Evolutionary conservation across 441 rosid genomes (phyloP).

Genomic region (Kokia cookei): DNA sequence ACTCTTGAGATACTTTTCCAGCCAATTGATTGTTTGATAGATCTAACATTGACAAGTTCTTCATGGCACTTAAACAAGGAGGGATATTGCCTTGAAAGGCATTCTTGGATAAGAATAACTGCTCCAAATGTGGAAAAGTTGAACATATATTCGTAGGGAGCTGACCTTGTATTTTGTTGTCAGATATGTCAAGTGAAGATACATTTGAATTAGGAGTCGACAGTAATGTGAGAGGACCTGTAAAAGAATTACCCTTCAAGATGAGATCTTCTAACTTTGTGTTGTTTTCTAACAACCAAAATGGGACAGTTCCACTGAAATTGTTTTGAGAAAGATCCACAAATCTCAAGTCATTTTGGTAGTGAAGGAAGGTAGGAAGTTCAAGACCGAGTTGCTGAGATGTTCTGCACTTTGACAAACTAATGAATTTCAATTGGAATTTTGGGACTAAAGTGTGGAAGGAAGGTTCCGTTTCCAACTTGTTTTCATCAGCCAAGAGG

Average conservation of each 20-base stretch:
- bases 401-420: background rate
- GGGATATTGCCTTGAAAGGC: constrained; percentile 15
- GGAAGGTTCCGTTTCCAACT: background rate
- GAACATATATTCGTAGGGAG: background rate
- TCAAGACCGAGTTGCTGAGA: background rate
- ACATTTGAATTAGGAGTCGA: background rate
- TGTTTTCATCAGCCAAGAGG: background rate
- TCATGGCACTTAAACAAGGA: no score
- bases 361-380: constrained; percentile 6
- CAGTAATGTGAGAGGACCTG: constrained; percentile 8
- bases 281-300: constrained; percentile 24
- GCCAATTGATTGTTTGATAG: no score
- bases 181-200: no score
- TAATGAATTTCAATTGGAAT: background rate
- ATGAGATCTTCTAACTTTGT: background rate
- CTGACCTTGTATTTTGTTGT: no score
- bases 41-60: no score
- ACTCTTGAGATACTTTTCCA: no score
- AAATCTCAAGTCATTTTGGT: constrained; percentile 5
- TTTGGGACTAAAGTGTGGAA: background rate
- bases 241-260: constrained; percentile 11
- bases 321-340: constrained; percentile 14
- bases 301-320: constrained; percentile 7
- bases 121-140: background rate
- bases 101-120: constrained; percentile 3